Base-by-base conservation (phyloP, 2,329 filamentous ascomycete genomes). In the Pestalotiopsis fici region DNA sequence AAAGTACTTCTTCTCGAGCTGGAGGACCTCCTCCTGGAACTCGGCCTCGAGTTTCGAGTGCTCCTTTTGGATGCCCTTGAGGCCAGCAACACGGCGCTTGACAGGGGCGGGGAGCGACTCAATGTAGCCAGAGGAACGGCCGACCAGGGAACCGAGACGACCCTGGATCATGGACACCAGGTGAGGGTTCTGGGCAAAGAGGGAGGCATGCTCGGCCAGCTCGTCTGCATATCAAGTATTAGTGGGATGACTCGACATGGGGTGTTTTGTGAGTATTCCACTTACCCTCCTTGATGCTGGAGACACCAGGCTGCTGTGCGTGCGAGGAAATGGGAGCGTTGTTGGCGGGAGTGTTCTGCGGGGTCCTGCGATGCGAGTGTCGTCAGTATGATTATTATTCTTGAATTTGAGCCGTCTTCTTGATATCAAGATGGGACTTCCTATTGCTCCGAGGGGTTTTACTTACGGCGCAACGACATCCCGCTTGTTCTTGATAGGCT, bases 1-100 rank as follows among this genome's bases (percentile, higher is more conserved):
- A 76, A 98, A 98, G 84, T 97, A 99, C 85, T 98, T 98, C 90
- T 99, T 99, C 88, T 99, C 96, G 31, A 99, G 89, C 82, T 98
- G 91, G 68, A 99, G 88, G 70, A 99, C 95, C 84, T 98, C 97
- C 82, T 98, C 95, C 82, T 99, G 97, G 83, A 99, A 98, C 83
- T 98, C 92, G 65, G 94, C 93, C 87, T 99, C 97, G 75, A 99
- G 91, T 85, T 98, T 98, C 69, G 95, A 93, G 85, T 99, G 96
- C 77, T 98, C 95, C 84, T 98, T 98, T 84, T 99, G 96, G 75
- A 99, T 94, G 74, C 95, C 97, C 86, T 98, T 98, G 70, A 99
- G 88, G 74, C 96, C 97, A 70, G 95, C 91, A 72, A 99, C 95
- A 78, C 96, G 95, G 79, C 93, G 93, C 81, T 95, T 94, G 76